These are phyloP conservation scores for Fusarium odoratissimum DNA, from an alignment of 2,329 filamentous ascomycete genomes.

Conservation along the genomic window DNA sequence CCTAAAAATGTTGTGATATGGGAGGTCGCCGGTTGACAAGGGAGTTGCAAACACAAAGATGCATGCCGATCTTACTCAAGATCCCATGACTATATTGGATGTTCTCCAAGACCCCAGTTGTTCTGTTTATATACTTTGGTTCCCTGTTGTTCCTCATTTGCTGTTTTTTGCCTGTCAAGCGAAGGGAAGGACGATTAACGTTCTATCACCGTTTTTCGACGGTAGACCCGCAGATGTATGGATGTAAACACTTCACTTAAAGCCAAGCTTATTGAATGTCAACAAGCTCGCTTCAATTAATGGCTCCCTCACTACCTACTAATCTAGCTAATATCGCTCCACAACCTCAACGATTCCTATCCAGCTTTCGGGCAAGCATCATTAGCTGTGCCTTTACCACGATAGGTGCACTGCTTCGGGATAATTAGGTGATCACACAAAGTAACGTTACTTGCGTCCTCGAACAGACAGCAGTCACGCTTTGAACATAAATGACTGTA, in stretches of 20 bases:
- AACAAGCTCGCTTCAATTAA: neutral
- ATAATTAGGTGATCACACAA: neutral
- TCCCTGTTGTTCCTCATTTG: neutral
- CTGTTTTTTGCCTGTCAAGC: neutral
- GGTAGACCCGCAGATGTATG: neutral
- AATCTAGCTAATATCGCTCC: neutral
- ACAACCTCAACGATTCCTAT: neutral
- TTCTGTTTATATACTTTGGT: neutral
- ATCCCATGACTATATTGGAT: neutral
- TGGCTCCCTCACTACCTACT: neutral
- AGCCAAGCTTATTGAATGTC: neutral
- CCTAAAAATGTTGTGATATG: neutral
- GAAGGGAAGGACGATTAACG: neutral
- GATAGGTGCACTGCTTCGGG: neutral
- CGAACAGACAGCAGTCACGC: neutral
- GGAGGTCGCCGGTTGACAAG: neutral
- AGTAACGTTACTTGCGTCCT: neutral
- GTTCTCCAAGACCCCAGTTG: neutral
- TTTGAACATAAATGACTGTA: neutral
- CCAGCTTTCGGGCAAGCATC: neutral
- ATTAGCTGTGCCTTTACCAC: neutral
- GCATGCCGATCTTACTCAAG: neutral
- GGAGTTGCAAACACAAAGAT: neutral
- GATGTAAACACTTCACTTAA: neutral
- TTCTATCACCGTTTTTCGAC: neutral